A percentile compares a stretch with the other conserved stretches of the same genome.
Evolutionary conservation across 1,284 basidiomycete species (phyloP).

Genomic region (Anthracocystis panici-leucophaei): DNA sequence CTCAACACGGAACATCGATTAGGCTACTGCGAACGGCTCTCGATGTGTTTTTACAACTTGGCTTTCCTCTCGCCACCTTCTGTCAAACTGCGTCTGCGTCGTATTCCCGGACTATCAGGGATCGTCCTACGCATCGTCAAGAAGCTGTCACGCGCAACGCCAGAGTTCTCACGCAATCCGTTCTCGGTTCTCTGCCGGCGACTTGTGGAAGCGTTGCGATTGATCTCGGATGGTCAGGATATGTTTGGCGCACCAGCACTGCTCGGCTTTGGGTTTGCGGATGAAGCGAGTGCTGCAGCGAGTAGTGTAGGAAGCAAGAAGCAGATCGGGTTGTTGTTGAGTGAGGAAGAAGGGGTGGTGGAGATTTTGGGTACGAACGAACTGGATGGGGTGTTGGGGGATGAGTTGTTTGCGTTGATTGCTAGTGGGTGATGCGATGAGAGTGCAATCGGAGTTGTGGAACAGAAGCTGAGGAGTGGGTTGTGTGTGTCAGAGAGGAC

Average conservation of each 20-base stretch:
- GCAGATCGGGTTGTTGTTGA: slow-evolving; percentile 41
- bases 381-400: slow-evolving; percentile 33
- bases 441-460: neutral
- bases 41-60: slow-evolving; percentile 85
- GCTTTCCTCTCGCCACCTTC: slow-evolving; percentile 83
- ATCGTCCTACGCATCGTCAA: slow-evolving; percentile 71
- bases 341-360: slow-evolving; percentile 47
- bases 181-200: slow-evolving; percentile 80
- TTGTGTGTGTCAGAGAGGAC: neutral
- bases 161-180: slow-evolving; percentile 73
- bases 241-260: slow-evolving; percentile 76
- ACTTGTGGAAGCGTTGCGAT: slow-evolving; percentile 83
- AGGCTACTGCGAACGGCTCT: slow-evolving; percentile 81
- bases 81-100: slow-evolving; percentile 79
- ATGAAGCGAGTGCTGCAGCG: slow-evolving; percentile 6
- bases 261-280: slow-evolving; percentile 53
- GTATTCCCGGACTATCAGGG: slow-evolving; percentile 70
- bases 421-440: slow-evolving; percentile 14
- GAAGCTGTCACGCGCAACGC: slow-evolving; percentile 71
- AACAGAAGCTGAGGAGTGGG: neutral
- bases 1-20: slow-evolving; percentile 78
- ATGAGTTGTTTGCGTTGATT: slow-evolving; percentile 46
- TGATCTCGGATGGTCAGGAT: slow-evolving; percentile 83
- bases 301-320: slow-evolving; percentile 13
- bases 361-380: slow-evolving; percentile 47